phyloP scores from a whole-genome alignment of 176 grass and related monocot species.

The Tuctoria greenei region DNA sequence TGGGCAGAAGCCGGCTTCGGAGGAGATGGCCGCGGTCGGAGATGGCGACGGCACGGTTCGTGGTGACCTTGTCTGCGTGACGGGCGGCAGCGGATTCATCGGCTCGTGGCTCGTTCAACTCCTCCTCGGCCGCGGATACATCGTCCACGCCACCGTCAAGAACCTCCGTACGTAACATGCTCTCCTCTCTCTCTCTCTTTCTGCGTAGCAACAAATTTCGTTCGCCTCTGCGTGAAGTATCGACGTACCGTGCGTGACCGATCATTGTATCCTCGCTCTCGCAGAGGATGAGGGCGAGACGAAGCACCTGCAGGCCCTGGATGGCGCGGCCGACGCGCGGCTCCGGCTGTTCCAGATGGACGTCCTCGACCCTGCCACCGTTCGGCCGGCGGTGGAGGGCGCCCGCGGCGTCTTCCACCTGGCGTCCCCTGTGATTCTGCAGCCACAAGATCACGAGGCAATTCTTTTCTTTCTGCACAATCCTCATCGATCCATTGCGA shows the following conservation, averaged over 20 bases:
- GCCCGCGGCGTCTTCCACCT: slow-evolving; percentile 62
- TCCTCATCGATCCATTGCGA: background rate
- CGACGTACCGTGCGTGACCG: background rate
- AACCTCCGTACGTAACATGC: slow-evolving; percentile 47
- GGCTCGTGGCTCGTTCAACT: slow-evolving; percentile 73
- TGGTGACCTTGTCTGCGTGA: slow-evolving; percentile 59
- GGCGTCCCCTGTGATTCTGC: slow-evolving; percentile 40
- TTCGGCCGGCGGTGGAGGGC: slow-evolving; percentile 44
- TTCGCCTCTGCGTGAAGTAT: no score
- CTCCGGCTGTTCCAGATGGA: slow-evolving; percentile 66
- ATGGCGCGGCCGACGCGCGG: slow-evolving; percentile 34
- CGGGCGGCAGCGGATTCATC: slow-evolving; percentile 79
- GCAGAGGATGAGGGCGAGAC: slow-evolving; percentile 64
- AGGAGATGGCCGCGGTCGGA: slow-evolving; percentile 21
- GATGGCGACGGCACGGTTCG: background rate
- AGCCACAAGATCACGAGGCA: slow-evolving; percentile 49
- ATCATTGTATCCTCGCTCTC: no score
- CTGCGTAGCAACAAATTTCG: no score
- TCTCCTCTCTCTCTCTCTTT: background rate
- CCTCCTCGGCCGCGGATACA: slow-evolving; percentile 71
- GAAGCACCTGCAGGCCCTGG: slow-evolving; percentile 55
- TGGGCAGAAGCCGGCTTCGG: background rate
- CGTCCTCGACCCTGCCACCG: slow-evolving; percentile 42
- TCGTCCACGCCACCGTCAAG: slow-evolving; percentile 75
- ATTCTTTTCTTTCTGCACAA: slow-evolving; percentile 9